Evolutionary conservation across 2,329 filamentous ascomycete species (phyloP), one percentile per base, ranked within the genome.

Genomic region (Cladophialophora bantiana): DNA sequence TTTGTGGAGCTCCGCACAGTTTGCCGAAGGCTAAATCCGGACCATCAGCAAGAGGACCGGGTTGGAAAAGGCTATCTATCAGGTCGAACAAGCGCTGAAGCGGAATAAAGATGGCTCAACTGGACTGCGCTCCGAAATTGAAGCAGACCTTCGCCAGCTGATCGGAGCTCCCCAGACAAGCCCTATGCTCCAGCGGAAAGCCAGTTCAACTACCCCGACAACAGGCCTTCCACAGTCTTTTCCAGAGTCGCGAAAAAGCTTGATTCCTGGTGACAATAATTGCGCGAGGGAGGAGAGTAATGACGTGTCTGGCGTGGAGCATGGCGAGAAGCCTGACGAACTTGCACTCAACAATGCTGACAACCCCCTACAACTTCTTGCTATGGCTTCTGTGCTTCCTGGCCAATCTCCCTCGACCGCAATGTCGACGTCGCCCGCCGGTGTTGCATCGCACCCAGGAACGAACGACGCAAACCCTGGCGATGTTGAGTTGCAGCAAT

Each of bases 281-380:
- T 74, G 73, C 59, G 73, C 72, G 0, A 72, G 73, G n/a, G 77
- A 78, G n/a, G 59, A 60, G 12, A 69, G 72, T 13, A 69, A 70
- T 40, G 70, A 70, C 13, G 55, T 71, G 5, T 62, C 66, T 13
- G 71, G 75, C 48, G 71, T 74, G 7, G 72, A 65, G 7, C 75
- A 74, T 38, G 66, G 68, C 12, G 74, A 74, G 36, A 73, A 74
- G 15, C 81, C 84, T 42, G 86, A 88, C 62, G 84, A 80, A 57
- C 82, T 90, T 36, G 84, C 87, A 12, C 80, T 90, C 32, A 89
- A 92, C 71, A 90, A 91, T 75, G 90, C 90, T 3, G 90, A 93
- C 73, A 93, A 92, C 68, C 90, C 90, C 0, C 79, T 92, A 4
- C 90, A 93, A 75, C 79, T 92, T 15, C 86, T 93, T 38, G 90